Evolutionary conservation across 495 filamentous ascomycete genomes (phyloP), one percentile per base, ranked within the genome.

Genomic region (Penicillium atrosanguineum): DNA sequence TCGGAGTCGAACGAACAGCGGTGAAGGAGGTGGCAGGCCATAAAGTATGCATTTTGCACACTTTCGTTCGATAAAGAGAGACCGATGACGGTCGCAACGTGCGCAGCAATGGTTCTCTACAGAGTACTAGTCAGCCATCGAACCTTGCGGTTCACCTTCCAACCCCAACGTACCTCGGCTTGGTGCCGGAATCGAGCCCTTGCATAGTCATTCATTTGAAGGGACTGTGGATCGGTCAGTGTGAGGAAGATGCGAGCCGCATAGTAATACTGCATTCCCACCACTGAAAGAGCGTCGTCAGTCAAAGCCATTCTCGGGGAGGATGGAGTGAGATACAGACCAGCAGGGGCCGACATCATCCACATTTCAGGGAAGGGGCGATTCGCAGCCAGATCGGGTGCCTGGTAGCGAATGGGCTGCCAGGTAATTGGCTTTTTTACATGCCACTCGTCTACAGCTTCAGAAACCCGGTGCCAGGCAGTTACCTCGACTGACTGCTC

Each of bases 291-390:
- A n/a, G 9, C 29, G 18, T 50, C 4, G 40, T 25, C 15, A 19
- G 14, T 18, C 38, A 19, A 19, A 18, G 26, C n/a, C 12, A 9
- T 31, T 16, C 31, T 5, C 15, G 0, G 15, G 31, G 36, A 36
- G 16, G 38, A 31, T 38, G 18, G 5, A 26, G 25, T 3, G 28
- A 7, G 8, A 34, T 9, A 61, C 62, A 20, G 49, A 70, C 70
- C 67, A 19, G 69, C 70, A 23, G 69, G 64, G 0, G 65, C 65
- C 19, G 69, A 72, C 57, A 72, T 70, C 53, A 72, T 70, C 71
- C 71, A 74, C 43, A 70, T 41, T 50, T 74, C 69, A 38, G 71
- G 71, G 50, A 72, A 74, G 0, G 71, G 71, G n/a, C 62, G 56
- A 29, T 62, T 44, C 6, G 54, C 53, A 6, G 53, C 45, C 28